Percentiles rank a stretch among this genome's conserved stretches.
phyloP scores from a whole-genome alignment of 495 filamentous ascomycete genomes.

The Tuber calosporum region DNA sequence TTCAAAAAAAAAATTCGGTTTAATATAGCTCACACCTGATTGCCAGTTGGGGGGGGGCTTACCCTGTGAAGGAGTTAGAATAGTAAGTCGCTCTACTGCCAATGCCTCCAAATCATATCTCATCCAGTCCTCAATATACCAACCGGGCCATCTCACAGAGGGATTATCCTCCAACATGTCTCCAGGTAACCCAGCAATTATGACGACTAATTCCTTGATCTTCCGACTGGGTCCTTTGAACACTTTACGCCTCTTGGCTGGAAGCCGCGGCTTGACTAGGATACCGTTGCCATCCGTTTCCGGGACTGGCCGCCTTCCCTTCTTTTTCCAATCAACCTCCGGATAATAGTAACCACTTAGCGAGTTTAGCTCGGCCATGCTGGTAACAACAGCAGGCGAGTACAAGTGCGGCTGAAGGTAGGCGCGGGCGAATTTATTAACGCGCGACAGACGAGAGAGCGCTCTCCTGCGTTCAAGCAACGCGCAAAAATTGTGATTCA shows the following conservation, averaged over 20 bases:
- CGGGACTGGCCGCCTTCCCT: conserved; percentile 26
- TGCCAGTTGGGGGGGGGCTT: conserved; percentile 6
- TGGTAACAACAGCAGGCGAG: conserved; percentile 29
- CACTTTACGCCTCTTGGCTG: conserved; percentile 26
- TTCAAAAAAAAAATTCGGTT: neutral
- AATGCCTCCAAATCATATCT: conserved; percentile 37
- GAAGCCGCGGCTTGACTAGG: conserved; percentile 30
- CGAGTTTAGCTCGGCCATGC: conserved; percentile 29
- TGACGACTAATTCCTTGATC: conserved; percentile 28
- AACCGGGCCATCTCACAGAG: conserved; percentile 33
- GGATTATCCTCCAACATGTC: conserved; percentile 35
- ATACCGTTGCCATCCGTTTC: conserved; percentile 29
- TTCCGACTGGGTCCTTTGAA: conserved; percentile 16
- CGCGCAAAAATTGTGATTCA: conserved; percentile 34
- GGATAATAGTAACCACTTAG: conserved; percentile 35
- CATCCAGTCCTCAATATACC: conserved; percentile 40
- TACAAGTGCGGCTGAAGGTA: conserved; percentile 27
- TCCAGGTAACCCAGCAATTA: conserved; percentile 34
- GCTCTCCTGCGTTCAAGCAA: conserved; percentile 25
- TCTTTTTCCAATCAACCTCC: conserved; percentile 33
- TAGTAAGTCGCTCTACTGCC: conserved; percentile 31
- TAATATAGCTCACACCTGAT: neutral
- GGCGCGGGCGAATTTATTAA: conserved; percentile 27
- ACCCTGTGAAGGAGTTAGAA: conserved; percentile 39
- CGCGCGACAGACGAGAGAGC: conserved; percentile 16